These are phyloP conservation scores for Leccinum obscurum DNA, from an alignment of 768 basidiomycete genomes.

Conservation along the genomic window DNA sequence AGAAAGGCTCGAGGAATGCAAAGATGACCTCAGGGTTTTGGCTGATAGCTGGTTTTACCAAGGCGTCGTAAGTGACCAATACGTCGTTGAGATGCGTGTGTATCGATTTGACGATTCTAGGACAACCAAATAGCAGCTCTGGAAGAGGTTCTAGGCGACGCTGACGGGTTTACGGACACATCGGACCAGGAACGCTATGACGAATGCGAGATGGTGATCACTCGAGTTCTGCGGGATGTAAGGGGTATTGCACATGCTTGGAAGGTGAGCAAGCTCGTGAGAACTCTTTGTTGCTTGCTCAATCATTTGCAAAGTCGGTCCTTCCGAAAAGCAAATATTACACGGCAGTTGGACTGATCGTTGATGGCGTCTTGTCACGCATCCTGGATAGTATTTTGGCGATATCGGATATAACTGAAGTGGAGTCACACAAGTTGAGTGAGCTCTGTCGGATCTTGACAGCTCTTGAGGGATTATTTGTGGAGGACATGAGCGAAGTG, in stretches of 20 bases:
- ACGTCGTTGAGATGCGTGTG: not conserved
- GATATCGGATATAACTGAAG: conserved; percentile 82
- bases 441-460: conserved; percentile 81
- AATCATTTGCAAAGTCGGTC: conserved; percentile 46
- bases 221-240: conserved; percentile 60
- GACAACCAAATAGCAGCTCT: conserved; percentile 21
- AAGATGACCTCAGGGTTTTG: conserved; percentile 49
- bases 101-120: conserved; percentile 12
- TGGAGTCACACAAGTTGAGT: conserved; percentile 80
- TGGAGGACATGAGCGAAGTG: conserved; percentile 62
- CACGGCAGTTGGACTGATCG: conserved; percentile 65
- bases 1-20: conserved; percentile 53
- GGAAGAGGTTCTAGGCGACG: conserved; percentile 49
- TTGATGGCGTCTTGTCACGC: conserved; percentile 64
- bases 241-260: conserved; percentile 62
- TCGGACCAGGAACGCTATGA: conserved; percentile 74
- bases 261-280: conserved; percentile 56
- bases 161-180: conserved; percentile 68
- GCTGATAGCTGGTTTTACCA: conserved; percentile 72
- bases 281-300: not conserved
- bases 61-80: conserved; percentile 54
- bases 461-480: conserved; percentile 79
- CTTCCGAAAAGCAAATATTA: conserved; percentile 75
- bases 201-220: conserved; percentile 71
- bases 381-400: conserved; percentile 74